Conservation (phyloP, 306 rosid species). For the Gillenia trifoliata region DNA sequence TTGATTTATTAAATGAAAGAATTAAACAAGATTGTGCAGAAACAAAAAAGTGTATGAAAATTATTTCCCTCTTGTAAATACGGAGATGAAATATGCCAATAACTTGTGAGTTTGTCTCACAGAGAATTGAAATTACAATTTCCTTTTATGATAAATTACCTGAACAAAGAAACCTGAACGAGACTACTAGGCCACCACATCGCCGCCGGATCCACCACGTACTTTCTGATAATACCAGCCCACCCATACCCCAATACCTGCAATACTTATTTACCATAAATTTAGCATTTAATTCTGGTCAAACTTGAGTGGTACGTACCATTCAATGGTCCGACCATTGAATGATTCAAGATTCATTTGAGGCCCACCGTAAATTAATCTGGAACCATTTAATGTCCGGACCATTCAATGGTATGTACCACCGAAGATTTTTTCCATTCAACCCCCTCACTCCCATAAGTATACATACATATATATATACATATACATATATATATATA, state of each 20-base stretch:
- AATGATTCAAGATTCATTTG: too few relatives aligned
- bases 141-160: background rate
- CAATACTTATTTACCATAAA: background rate
- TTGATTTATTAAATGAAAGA: background rate
- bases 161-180: constrained; percentile 32
- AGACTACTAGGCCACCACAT: constrained; percentile 38
- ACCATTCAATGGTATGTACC: too few relatives aligned
- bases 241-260: constrained; percentile 55
- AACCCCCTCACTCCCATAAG: background rate
- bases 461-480: background rate
- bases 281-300: background rate
- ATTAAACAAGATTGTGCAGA: too few relatives aligned
- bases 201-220: constrained; percentile 27
- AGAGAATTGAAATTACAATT: background rate
- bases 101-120: background rate
- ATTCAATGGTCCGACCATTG: too few relatives aligned
- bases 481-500: too few relatives aligned
- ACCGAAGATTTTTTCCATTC: too few relatives aligned
- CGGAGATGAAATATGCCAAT: background rate
- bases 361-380: too few relatives aligned
- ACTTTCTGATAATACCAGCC: constrained; percentile 32
- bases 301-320: too few relatives aligned
- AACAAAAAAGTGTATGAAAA: too few relatives aligned
- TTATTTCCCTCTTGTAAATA: too few relatives aligned
- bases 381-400: too few relatives aligned